phyloP scores from a whole-genome alignment of 352 stramenopile genomes.

The Pythium plurisporium region DNA sequence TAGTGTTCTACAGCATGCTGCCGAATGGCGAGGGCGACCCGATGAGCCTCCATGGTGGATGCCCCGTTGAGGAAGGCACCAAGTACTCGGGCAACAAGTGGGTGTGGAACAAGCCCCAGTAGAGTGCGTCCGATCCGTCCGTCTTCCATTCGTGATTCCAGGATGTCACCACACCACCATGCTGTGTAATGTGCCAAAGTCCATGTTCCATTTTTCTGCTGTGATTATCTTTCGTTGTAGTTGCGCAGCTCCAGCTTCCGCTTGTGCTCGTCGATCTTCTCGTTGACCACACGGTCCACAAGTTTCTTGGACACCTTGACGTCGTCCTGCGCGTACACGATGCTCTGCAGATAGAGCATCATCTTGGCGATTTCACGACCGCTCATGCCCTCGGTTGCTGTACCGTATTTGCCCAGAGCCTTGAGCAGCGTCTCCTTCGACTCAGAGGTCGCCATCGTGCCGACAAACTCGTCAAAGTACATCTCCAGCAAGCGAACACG shows the following conservation, averaged over 20 bases:
- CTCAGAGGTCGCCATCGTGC: slow-evolving; percentile 17
- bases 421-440: slow-evolving; percentile 28
- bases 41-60: slow-evolving; percentile 66
- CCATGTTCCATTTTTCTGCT: not conserved
- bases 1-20: slow-evolving; percentile 82
- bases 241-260: slow-evolving; percentile 57
- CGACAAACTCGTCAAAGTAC: slow-evolving; percentile 67
- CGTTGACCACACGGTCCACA: slow-evolving; percentile 53
- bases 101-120: slow-evolving; percentile 74
- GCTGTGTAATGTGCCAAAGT: no score
- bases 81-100: slow-evolving; percentile 84
- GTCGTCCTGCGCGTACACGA: slow-evolving; percentile 71
- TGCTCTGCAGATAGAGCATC: slow-evolving; percentile 83
- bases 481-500: slow-evolving; percentile 60
- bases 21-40: slow-evolving; percentile 54
- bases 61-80: slow-evolving; percentile 62
- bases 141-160: no score
- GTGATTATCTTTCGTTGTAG: slow-evolving; percentile 30
- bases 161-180: no score
- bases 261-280: slow-evolving; percentile 74
- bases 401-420: slow-evolving; percentile 39
- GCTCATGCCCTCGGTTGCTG: slow-evolving; percentile 70
- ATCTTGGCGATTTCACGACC: slow-evolving; percentile 86
- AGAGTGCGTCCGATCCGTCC: not conserved
- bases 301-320: slow-evolving; percentile 45